Evolutionary conservation across 179 eudicot genomes (phyloP).

Genomic region (Heliamphora pulchella): DNA sequence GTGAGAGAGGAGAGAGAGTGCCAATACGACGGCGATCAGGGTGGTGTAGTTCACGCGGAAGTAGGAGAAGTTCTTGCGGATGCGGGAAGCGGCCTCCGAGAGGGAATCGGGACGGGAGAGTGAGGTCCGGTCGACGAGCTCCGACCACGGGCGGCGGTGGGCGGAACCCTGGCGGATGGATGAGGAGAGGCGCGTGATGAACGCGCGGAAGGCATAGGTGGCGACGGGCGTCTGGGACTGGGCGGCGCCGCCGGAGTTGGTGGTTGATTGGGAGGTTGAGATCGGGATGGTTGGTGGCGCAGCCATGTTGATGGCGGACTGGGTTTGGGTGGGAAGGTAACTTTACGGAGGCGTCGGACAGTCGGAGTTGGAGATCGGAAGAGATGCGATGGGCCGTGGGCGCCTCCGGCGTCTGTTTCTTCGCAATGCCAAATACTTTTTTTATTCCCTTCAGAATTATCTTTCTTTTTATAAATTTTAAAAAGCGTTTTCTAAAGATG

Average conservation of each 20-base stretch:
- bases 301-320: too few species aligned
- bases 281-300: conserved; percentile 29
- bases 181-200: conserved; percentile 32
- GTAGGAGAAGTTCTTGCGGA: conserved; percentile 60
- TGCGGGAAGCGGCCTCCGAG: conserved; percentile 55
- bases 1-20: conserved; percentile 49
- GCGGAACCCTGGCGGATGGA: conserved; percentile 41
- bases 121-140: conserved; percentile 58
- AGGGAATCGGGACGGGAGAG: conserved; percentile 63
- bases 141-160: conserved; percentile 70
- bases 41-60: conserved; percentile 63
- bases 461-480: too few species aligned
- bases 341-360: too few species aligned
- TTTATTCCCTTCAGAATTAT: too few species aligned
- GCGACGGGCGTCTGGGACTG: conserved; percentile 22
- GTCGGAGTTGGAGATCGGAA: too few species aligned
- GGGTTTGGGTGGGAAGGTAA: too few species aligned
- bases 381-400: too few species aligned
- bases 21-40: conserved; percentile 36
- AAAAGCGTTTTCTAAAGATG: too few species aligned
- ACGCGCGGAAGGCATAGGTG: conserved; percentile 39
- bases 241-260: conserved; percentile 14
- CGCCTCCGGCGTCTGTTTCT: too few species aligned
- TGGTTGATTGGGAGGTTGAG: conserved; percentile 27
- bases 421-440: too few species aligned